These are phyloP conservation scores for Leishmania tropica DNA, from an alignment of 208 protist species.

Conservation along the genomic window DNA sequence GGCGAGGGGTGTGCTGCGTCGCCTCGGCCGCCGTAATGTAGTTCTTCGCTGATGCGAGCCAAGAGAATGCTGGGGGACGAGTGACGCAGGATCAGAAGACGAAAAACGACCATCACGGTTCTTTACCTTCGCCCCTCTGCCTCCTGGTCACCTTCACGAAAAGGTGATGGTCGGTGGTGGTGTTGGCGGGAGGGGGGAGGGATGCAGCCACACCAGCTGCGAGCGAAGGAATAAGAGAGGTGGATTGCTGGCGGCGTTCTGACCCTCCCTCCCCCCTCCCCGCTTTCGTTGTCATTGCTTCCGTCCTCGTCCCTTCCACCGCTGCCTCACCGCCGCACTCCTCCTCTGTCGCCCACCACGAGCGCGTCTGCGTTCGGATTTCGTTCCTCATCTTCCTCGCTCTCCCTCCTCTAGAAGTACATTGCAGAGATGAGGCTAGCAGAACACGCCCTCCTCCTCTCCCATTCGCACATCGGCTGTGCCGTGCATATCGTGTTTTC, in stretches of 20 bases:
- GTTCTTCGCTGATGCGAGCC: slow-evolving; percentile 1
- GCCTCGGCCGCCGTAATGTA: slow-evolving; percentile 2
- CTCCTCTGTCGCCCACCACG: not conserved
- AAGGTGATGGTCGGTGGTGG: not conserved
- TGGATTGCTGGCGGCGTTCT: not conserved
- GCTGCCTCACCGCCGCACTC: not conserved
- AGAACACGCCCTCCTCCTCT: not conserved
- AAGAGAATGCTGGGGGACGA: not conserved
- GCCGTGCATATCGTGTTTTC: not conserved
- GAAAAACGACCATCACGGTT: not conserved
- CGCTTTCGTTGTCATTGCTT: not conserved
- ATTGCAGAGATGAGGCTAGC: not conserved
- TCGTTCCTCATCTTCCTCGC: not conserved
- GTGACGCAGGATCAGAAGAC: not conserved
- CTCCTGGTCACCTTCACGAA: not conserved
- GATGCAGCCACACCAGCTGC: not conserved
- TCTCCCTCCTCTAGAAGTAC: not conserved
- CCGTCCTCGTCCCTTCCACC: not conserved
- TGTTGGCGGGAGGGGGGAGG: not conserved
- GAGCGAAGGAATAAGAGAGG: not conserved
- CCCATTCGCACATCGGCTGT: not conserved
- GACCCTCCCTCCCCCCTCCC: not conserved
- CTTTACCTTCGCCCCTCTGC: not conserved
- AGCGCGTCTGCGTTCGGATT: not conserved
- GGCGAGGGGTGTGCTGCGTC: not conserved